These are phyloP conservation scores for Lecanosticta acicola DNA, from an alignment of 2,329 filamentous ascomycete species.

Conservation along the genomic window DNA sequence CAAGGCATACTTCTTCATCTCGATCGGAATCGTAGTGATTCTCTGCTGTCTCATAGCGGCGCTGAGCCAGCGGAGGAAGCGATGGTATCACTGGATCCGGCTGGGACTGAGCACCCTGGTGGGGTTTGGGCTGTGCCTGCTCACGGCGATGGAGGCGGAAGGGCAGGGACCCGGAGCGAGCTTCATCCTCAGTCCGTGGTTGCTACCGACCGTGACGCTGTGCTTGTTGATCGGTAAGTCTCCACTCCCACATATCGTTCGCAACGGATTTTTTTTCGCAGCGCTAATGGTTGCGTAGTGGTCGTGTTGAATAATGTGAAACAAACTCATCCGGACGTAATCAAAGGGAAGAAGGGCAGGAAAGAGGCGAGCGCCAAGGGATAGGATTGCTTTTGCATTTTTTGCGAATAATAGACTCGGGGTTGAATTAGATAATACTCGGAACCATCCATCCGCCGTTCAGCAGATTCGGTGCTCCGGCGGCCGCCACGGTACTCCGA, in stretches of 20 bases:
- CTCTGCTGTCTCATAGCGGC: conserved; percentile 28
- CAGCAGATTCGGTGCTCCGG: conserved; percentile 71
- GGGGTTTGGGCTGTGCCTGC: conserved; percentile 7
- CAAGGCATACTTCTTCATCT: conserved; percentile 28
- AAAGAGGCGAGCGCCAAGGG: too few relatives aligned
- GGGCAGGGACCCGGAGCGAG: neutral
- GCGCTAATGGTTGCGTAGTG: neutral
- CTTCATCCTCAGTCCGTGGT: conserved; percentile 8
- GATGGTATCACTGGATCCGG: conserved; percentile 22
- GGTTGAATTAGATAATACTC: too few relatives aligned
- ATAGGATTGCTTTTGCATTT: too few relatives aligned
- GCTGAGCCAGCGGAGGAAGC: conserved; percentile 21
- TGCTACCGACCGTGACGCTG: conserved; percentile 13
- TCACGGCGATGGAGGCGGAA: conserved; percentile 6
- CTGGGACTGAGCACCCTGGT: conserved; percentile 15
- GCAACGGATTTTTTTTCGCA: neutral
- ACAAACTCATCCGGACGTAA: neutral
- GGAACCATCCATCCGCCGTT: too few relatives aligned
- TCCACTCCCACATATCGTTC: neutral
- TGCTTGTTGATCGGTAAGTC: conserved; percentile 1
- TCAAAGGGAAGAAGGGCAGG: neutral
- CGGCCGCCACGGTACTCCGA: conserved; percentile 80
- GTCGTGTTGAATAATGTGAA: neutral
- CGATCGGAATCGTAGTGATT: conserved; percentile 26
- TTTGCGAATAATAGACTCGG: too few relatives aligned